Evolutionary conservation across 331 rosid species (phyloP), one percentile per base, ranked within the genome.

Genomic region (Quercus phellos): DNA sequence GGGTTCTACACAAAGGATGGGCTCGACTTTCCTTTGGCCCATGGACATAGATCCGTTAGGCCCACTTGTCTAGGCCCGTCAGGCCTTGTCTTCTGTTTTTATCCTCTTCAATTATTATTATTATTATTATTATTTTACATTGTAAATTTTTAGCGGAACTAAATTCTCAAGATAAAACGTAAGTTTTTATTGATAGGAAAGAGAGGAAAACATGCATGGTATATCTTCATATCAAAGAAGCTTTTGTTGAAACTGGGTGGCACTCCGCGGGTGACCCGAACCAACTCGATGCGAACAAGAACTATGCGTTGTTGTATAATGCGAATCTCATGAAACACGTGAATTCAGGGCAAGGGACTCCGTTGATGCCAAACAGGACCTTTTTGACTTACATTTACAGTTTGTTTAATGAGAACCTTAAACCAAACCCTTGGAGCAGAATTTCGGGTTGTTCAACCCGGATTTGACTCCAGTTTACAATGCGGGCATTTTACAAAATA

Each of bases 391-490:
- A 79, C 70, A 22, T 91, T 2, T 91, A 90, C 84, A 34, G 90
- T 0, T 51, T 94, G 78, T 94, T 91, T 72, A 94, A 94, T 19
- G 98, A 90, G 86, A 77, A 94, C 70, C 76, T 91, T 2, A 91
- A 94, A 32, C 89, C 92, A 6, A 68, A 86, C 0, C 68, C 35
- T 89, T 93, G 60, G 96, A 94, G 90, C 89, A 56, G 5, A 91
- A 89, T 59, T 94, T 89, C 76, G 97, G 97, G 43, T 74, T 90
- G 80, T 90, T 94, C 74, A 84, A 86, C 67, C 85, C 92, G 50
- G 90, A 94, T 74, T 72, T 91, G 0, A 74, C 79, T 1, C 92
- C 97, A 9, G 90, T 90, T 55, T 94, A 94, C 66, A 84, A 91
- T 30, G 90, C 90, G 1, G 90, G 92, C 42, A 50, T 92, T 79